Base-by-base conservation (phyloP, 257 asterid genomes). In the Solanum ossicruentum region DNA sequence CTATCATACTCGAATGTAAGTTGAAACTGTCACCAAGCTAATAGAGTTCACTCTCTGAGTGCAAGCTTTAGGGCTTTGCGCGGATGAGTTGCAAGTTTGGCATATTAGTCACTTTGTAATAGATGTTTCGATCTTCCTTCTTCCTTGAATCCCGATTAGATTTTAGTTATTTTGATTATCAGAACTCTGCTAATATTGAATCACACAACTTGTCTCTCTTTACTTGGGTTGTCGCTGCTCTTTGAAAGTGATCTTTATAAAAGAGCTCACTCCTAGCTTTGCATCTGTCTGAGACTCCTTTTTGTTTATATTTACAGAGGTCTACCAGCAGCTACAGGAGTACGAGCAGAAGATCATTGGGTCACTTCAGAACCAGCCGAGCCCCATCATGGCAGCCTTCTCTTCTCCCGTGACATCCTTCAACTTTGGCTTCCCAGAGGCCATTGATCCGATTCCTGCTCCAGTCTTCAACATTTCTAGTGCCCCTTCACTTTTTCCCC, bases 351-450 rank as follows among this genome's bases (percentile, higher is more conserved):
- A 82, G 86, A 85, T 94, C 43, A 90, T 92, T 81, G 87, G 84
- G 57, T 83, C 93, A 71, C 78, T 36, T 11, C 89, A 90, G 67
- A 89, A 85, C 84, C 86, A 82, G 81, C 72, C 66, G 81, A 18
- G 10, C 28, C 43, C 49, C n/a, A 39, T 61, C 77, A 43, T 85
- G 32, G 88, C 92, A n/a, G 84, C 84, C 75, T 86, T 87, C 72
- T 8, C 91, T 9, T 67, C 91, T 43, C 89, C 86, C 58, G 63
- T 77, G 47, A 47, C 70, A 51, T 80, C 95, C 66, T 93, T 96
- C 89, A 95, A 93, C 95, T 97, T 97, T 86, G 98, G 97, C 82
- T 94, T 94, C 91, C 88, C 98, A 85, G 91, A 87, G 92, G 92
- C 95, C 55, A 88, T 79, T 60, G 93, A 93, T 80, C 91, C 88